phyloP scores from a whole-genome alignment of 768 basidiomycete genomes.

The Auricularia heimuer region DNA sequence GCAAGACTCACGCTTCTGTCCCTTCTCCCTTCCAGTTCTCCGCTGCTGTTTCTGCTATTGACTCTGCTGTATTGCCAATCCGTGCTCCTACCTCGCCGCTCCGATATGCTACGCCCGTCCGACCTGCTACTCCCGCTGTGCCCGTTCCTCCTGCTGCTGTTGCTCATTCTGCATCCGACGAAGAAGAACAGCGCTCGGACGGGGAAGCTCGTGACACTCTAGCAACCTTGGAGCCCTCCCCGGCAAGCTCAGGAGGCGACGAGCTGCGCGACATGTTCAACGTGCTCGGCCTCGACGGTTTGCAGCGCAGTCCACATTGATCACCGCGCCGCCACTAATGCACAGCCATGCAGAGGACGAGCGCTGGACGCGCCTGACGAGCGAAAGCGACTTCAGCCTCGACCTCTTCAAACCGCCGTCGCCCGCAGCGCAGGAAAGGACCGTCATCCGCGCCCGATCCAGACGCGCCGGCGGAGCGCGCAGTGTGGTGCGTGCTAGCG shows the following conservation, averaged over 20 bases:
- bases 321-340: neutral
- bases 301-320: neutral
- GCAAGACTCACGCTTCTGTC: neutral
- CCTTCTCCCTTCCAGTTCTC: conserved; percentile 7
- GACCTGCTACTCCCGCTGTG: neutral
- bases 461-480: neutral
- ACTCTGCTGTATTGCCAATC: neutral
- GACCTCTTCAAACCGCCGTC: neutral
- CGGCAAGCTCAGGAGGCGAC: conserved; percentile 5
- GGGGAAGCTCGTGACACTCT: neutral
- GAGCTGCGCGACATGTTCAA: conserved; percentile 10
- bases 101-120: neutral
- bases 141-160: neutral
- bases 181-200: neutral
- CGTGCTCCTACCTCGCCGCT: neutral
- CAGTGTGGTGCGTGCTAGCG: neutral
- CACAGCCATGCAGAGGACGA: neutral
- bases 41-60: conserved; percentile 5
- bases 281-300: conserved; percentile 8
- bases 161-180: neutral
- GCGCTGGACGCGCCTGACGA: neutral
- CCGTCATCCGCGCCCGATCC: neutral
- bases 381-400: neutral
- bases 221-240: neutral
- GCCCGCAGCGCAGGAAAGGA: neutral